Evolutionary conservation across 768 basidiomycete species (phyloP).

Genomic region (Neoboletus subvelutipes): DNA sequence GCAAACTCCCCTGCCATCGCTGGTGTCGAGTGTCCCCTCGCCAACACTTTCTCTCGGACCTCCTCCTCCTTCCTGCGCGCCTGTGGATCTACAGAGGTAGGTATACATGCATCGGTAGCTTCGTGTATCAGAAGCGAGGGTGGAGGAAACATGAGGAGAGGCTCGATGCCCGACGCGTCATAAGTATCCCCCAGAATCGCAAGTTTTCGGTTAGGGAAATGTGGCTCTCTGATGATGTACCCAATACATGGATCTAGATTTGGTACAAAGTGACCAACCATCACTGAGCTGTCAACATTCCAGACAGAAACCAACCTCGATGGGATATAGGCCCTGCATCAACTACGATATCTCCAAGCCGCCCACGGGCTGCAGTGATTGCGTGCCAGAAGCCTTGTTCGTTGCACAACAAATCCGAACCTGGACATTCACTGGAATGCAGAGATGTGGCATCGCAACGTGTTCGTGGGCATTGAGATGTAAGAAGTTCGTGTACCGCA

Average conservation of each 20-base stretch:
- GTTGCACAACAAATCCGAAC: slow-evolving; percentile 55
- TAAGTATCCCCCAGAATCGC: slow-evolving; percentile 79
- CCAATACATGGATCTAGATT: slow-evolving; percentile 72
- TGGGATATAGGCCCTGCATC: slow-evolving; percentile 78
- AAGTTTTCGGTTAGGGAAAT: slow-evolving; percentile 53
- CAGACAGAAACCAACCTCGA: slow-evolving; percentile 49
- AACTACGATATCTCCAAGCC: slow-evolving; percentile 47
- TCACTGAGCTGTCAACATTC: neutral
- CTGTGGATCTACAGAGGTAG: slow-evolving; percentile 49
- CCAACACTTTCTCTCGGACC: slow-evolving; percentile 50
- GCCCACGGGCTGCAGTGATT: slow-evolving; percentile 43
- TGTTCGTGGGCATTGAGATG: slow-evolving; percentile 49
- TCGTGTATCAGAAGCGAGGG: slow-evolving; percentile 82
- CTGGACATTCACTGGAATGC: slow-evolving; percentile 64
- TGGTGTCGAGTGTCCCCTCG: slow-evolving; percentile 77
- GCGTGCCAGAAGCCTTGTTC: slow-evolving; percentile 65
- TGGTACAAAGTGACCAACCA: neutral
- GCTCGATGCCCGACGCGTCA: slow-evolving; percentile 59
- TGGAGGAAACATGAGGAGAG: slow-evolving; percentile 48
- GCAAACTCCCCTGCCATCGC: slow-evolving; percentile 79
- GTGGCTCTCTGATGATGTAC: slow-evolving; percentile 67
- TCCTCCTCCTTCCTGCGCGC: slow-evolving; percentile 43
- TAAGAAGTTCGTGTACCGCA: slow-evolving; percentile 77
- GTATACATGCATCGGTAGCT: slow-evolving; percentile 74
- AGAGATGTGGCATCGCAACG: slow-evolving; percentile 48